Evolutionary conservation across 306 rosid species (phyloP).

Genomic region (Lathyrus tuberosus): DNA sequence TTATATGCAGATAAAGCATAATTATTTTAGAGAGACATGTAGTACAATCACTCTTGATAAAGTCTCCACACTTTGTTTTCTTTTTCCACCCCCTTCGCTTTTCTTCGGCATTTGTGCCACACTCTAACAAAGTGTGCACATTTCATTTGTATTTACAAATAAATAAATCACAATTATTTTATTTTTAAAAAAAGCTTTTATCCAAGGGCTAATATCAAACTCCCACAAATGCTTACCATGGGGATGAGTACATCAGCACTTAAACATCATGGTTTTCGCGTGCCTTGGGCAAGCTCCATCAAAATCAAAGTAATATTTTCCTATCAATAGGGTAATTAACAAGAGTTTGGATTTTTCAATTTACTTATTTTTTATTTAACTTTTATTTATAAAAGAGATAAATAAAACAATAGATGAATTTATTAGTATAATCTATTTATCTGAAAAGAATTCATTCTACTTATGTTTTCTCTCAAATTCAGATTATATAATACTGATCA

Average conservation of each 20-base stretch:
- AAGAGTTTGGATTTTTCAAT: no score
- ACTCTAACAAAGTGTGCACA: constrained; percentile 3
- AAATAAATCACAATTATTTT: background rate
- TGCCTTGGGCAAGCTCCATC: constrained; percentile 16
- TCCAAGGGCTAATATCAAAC: background rate
- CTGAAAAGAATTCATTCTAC: no score
- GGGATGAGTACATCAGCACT: constrained; percentile 21
- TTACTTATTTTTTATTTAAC: no score
- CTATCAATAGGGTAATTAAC: no score
- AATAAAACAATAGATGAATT: no score
- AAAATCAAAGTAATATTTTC: no score
- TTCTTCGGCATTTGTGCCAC: constrained; percentile 39
- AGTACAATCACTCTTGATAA: constrained; percentile 46
- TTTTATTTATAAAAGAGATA: no score
- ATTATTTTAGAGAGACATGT: constrained; percentile 22
- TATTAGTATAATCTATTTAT: no score
- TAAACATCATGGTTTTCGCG: constrained; percentile 28
- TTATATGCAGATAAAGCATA: no score
- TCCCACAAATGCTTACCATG: constrained; percentile 7
- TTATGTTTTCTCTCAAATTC: no score
- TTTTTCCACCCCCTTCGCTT: background rate
- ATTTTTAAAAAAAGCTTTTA: background rate
- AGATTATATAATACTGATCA: no score
- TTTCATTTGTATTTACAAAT: background rate
- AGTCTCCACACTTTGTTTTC: constrained; percentile 24